Base-by-base conservation (phyloP, 257 asterid species). In the Verbascum thapsus region DNA sequence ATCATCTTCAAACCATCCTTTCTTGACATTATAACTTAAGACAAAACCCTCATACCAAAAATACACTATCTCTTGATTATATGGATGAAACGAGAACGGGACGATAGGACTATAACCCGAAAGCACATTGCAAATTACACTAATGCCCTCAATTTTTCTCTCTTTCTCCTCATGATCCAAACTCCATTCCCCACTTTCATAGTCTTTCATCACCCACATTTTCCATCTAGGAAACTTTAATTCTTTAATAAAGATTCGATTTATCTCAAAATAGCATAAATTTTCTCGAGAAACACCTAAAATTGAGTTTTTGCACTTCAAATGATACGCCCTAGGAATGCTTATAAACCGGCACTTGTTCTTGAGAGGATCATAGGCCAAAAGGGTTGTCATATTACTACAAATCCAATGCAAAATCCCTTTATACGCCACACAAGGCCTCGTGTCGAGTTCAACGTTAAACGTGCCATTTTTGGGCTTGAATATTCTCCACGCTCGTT, bases 181-280 rank as follows among this genome's bases (percentile, higher is more conserved):
- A 37, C 59, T 61, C 77, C 76, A 71, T 7, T 40, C 61, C 48
- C 80, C 76, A 0, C 3, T 42, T 23, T 18, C 52, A 11, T 55
- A 61, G 37, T 70, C 70, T 40, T 55, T 55, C 61, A 75, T 20
- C 58, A 70, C 63, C 77, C 80, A 75, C 55, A 75, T 8, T 56
- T 75, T 75, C 80, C 80, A 75, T 2, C 71, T 47, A 0, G 76
- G 71, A 3, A 71, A 37, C 7, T 56, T 61, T 10, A 5, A 35
- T 13, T 32, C 57, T 15, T 51, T 19, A 1, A 66, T 55, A 4
- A 32, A 57, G 20, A 75, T 57, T 1, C 74, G 4, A 18, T 30
- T 23, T 55, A 61, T 67, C 65, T 70, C 71, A 53, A 75, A 75
- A 42, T 75, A 66, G 63, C 37, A 67, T 6, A 71, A 39, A 0